Conservation (phyloP, 1,284 basidiomycete species). For the Stygiomarasmius scandens region DNA sequence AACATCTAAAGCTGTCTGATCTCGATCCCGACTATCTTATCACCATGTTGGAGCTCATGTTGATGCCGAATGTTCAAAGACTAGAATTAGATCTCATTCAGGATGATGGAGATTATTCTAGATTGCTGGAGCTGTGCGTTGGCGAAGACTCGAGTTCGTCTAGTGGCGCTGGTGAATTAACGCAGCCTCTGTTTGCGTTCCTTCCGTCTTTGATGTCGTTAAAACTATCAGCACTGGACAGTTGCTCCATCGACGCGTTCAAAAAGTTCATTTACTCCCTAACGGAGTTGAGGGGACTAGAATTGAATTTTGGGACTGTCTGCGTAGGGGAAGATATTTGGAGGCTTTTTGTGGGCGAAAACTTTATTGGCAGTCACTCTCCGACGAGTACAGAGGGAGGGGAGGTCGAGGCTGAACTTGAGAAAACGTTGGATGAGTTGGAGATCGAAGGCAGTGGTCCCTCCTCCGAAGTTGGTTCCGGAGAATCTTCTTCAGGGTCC, state of each 20-base stretch:
- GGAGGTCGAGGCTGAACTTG: background rate
- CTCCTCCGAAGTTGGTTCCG: background rate
- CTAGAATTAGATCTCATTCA: slow-evolving; percentile 47
- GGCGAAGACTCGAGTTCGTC: background rate
- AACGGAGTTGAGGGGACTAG: slow-evolving; percentile 40
- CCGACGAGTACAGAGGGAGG: slow-evolving; percentile 7
- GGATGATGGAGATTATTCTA: slow-evolving; percentile 50
- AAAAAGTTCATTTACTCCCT: slow-evolving; percentile 40
- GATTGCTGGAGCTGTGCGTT: slow-evolving; percentile 37
- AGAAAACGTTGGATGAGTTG: background rate
- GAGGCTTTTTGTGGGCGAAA: background rate
- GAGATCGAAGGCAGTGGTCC: background rate
- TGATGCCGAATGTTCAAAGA: slow-evolving; percentile 43
- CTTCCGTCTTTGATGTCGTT: slow-evolving; percentile 41
- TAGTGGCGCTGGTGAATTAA: background rate
- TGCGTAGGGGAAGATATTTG: background rate
- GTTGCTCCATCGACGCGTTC: slow-evolving; percentile 29
- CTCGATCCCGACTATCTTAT: slow-evolving; percentile 56
- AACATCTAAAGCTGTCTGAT: slow-evolving; percentile 51
- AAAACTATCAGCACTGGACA: slow-evolving; percentile 45
- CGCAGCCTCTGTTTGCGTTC: background rate
- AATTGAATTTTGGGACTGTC: slow-evolving; percentile 45
- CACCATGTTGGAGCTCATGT: slow-evolving; percentile 43
- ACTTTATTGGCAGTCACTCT: slow-evolving; percentile 40
- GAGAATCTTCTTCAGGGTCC: background rate